Evolutionary conservation across 257 asterid species (phyloP), one percentile per base, ranked within the genome.

Genomic region (Eustoma russellianum): DNA sequence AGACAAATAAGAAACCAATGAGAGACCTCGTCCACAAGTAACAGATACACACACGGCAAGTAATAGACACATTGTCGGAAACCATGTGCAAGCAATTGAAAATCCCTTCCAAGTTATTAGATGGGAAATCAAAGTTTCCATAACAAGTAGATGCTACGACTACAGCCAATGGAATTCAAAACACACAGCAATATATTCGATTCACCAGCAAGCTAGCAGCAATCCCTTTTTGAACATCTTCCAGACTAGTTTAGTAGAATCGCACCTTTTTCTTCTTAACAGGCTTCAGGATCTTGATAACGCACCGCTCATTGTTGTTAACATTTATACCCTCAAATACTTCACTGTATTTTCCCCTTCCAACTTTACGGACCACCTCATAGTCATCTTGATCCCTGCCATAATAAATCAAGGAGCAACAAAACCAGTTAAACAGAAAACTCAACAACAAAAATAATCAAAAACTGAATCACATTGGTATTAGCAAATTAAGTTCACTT

Each of bases 331-430:
- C 79, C 59, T 73, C 79, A 68, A 73, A 72, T 13, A 72, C 78
- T 47, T 72, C 78, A 53, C 78, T 72, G 53, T 72, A 72, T 63
- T 72, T 72, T n/a, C 79, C 79, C 59, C 75, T 73, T 52, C 79
- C 79, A 41, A 73, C 75, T 60, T 73, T 73, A 38, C 79, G 71
- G 49, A 73, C 72, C 46, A 73, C 79, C 69, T 73, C 75, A 41
- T 73, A 73, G 64, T 68, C 75, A 46, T 68, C 79, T 60, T 73
- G 79, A 19, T 73, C 69, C 46, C 79, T 73, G 66, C 13, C 56
- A 56, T 5, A 48, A 50, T 10, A 51, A 6, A 43, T 5, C 6
- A 44, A 45, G 7, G 49, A 57, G 52, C 18, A 5, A 41, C 43
- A 38, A 7, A 38, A 38, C 43, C 43, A 5, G 7, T 38, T 38